Evolutionary conservation across 2,329 filamentous ascomycete species (phyloP).

Genomic region (Calonectria fujianensis): DNA sequence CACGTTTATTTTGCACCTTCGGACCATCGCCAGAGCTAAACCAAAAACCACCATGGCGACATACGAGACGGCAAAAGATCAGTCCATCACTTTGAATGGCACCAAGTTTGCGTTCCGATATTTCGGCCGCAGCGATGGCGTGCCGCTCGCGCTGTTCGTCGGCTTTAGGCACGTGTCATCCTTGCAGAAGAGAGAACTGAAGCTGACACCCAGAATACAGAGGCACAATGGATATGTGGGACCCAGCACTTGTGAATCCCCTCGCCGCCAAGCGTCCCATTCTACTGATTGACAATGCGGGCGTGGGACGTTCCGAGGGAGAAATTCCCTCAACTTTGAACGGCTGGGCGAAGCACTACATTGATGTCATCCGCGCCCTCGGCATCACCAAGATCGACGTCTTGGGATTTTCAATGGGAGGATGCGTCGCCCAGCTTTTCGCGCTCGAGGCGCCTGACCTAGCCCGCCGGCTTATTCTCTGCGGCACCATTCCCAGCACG

Average conservation of each 20-base stretch:
- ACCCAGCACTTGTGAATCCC: slow-evolving; percentile 66
- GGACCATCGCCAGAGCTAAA: background rate
- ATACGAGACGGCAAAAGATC: slow-evolving; percentile 55
- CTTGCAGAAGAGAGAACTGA: background rate
- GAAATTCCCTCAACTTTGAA: slow-evolving; percentile 59
- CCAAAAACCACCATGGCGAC: slow-evolving; percentile 52
- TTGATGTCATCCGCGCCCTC: slow-evolving; percentile 61
- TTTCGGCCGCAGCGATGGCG: slow-evolving; percentile 55
- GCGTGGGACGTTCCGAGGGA: slow-evolving; percentile 67
- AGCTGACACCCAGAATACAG: slow-evolving; percentile 42
- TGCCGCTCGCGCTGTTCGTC: slow-evolving; percentile 58
- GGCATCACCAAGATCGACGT: slow-evolving; percentile 65
- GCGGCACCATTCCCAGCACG: slow-evolving; percentile 65
- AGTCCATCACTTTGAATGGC: slow-evolving; percentile 55
- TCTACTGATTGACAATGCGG: slow-evolving; percentile 68
- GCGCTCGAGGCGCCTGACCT: slow-evolving; percentile 62
- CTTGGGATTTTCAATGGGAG: slow-evolving; percentile 71
- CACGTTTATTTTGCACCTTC: background rate
- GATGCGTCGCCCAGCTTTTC: slow-evolving; percentile 66
- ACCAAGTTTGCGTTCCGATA: slow-evolving; percentile 58
- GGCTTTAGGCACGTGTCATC: slow-evolving; percentile 55
- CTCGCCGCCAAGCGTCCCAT: slow-evolving; percentile 65
- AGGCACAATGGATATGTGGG: slow-evolving; percentile 64
- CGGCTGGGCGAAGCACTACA: slow-evolving; percentile 59
- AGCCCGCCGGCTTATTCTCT: slow-evolving; percentile 65